Evolutionary conservation across 2,329 filamentous ascomycete genomes (phyloP).

Genomic region (Elsinoe ampelina): DNA sequence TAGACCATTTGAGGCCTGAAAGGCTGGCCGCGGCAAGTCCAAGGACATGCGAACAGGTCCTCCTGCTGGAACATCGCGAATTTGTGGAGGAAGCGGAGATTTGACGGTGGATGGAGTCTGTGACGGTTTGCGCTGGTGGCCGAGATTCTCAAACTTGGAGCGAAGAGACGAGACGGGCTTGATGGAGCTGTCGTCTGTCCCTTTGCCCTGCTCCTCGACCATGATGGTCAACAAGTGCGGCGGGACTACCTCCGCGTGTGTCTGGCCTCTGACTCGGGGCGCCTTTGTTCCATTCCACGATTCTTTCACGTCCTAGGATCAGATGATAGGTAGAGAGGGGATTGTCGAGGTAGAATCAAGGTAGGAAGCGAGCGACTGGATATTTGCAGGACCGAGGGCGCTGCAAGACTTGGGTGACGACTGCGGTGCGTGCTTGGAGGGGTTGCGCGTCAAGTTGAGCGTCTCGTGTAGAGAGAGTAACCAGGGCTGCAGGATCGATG

Average conservation of each 20-base stretch:
- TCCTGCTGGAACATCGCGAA: slow-evolving; percentile 1
- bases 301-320: not conserved
- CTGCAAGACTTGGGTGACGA: no score
- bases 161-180: slow-evolving; percentile 74
- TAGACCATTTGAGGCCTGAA: not conserved
- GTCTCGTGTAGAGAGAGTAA: not conserved
- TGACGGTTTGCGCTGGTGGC: slow-evolving; percentile 21
- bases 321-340: no score
- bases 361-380: not conserved
- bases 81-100: not conserved
- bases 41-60: slow-evolving; percentile 27
- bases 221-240: not conserved
- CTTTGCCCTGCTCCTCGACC: slow-evolving; percentile 38
- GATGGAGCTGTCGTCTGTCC: slow-evolving; percentile 67
- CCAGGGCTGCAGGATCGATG: not conserved
- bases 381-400: no score
- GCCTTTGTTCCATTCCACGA: not conserved
- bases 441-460: slow-evolving; percentile 1
- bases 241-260: slow-evolving; percentile 1
- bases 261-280: not conserved
- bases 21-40: slow-evolving; percentile 30
- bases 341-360: not conserved
- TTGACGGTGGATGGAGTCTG: slow-evolving; percentile 4
- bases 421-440: not conserved
- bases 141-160: slow-evolving; percentile 72